Base-by-base conservation (phyloP, 148 eudicot species). In the Agrostemma githago region DNA sequence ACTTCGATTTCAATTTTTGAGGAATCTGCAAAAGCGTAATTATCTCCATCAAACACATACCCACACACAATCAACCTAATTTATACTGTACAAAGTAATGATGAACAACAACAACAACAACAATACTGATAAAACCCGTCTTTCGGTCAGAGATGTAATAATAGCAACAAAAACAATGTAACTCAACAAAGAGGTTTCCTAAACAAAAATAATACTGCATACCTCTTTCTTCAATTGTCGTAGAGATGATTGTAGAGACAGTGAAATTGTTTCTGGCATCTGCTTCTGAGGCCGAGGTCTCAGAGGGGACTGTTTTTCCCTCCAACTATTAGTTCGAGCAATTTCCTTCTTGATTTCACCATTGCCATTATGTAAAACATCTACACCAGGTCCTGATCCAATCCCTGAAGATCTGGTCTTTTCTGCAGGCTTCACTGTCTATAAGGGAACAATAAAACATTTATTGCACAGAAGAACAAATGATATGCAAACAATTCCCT, bases 261-360 rank as follows among this genome's bases (percentile, higher is more conserved):
- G 77, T 3, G 44, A 20, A 40, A 72, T 53, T 21, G 82, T 51
- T 38, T 72, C 74, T 14, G 83, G 46, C 46, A 62, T 53, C 54
- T 76, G 74, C 72, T 79, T 87, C 70, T 75, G 85, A 62, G 76
- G 53, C 66, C 75, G 80, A 20, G 65, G 48, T 62, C 67, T 81
- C 37, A 37, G 14, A 21, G 72, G 77, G 56, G 66, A 75, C 17
- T 74, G 73, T 46, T 46, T 74, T 60, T 82, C 84, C 54, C 66
- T 73, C 82, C 59, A 72, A 51, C 61, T 72, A 57, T 76, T 68
- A 77, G 73, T 78, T 56, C 72, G 81, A 67, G 74, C 73, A 54
- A 78, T 63, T 53, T 3, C 76, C 48, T 83, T 84, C 62, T 80
- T 67, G 64, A 74, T 63, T 69, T 82, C 78, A 66, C 64, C 67